Percentiles rank a stretch among this genome's conserved stretches.
phyloP scores from a whole-genome alignment of 257 asterid species.

The Fraxinus quadrangulata region DNA sequence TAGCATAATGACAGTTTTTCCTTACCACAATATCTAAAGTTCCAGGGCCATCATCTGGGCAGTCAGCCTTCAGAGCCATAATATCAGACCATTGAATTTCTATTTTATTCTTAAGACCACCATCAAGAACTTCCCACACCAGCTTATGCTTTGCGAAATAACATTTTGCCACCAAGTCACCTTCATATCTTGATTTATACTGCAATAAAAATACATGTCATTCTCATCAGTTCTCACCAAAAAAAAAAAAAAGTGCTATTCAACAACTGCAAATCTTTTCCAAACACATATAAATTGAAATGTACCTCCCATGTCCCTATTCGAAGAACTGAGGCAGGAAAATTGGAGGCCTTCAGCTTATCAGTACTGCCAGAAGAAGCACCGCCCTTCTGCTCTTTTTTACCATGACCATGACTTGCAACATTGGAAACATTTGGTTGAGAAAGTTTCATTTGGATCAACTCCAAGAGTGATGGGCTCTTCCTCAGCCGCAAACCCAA shows the following conservation, averaged over 20 bases:
- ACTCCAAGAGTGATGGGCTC: constrained; percentile 67
- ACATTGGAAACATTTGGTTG: constrained; percentile 38
- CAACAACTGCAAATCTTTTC: background rate
- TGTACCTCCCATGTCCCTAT: constrained; percentile 96
- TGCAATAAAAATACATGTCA: constrained; percentile 25
- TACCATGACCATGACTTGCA: constrained; percentile 30
- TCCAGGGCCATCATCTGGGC: constrained; percentile 68
- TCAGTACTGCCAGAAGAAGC: constrained; percentile 46
- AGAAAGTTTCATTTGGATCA: constrained; percentile 65
- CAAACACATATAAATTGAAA: background rate
- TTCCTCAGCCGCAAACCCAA: constrained; percentile 63
- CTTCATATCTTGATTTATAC: constrained; percentile 88
- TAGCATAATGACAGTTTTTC: background rate
- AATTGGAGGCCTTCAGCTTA: constrained; percentile 85
- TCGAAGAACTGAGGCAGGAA: constrained; percentile 69
- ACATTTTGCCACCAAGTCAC: constrained; percentile 87
- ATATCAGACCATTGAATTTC: constrained; percentile 93
- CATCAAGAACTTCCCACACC: constrained; percentile 97
- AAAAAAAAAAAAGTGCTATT: background rate
- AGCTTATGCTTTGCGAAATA: constrained; percentile 91
- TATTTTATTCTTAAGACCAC: constrained; percentile 88
- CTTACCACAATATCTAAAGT: constrained; percentile 75
- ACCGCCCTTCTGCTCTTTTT: constrained; percentile 44
- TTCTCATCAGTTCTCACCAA: background rate
- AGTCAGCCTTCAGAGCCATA: constrained; percentile 68